phyloP scores from a whole-genome alignment of 2,329 filamentous ascomycete species.

The Trichoderma sp. region DNA sequence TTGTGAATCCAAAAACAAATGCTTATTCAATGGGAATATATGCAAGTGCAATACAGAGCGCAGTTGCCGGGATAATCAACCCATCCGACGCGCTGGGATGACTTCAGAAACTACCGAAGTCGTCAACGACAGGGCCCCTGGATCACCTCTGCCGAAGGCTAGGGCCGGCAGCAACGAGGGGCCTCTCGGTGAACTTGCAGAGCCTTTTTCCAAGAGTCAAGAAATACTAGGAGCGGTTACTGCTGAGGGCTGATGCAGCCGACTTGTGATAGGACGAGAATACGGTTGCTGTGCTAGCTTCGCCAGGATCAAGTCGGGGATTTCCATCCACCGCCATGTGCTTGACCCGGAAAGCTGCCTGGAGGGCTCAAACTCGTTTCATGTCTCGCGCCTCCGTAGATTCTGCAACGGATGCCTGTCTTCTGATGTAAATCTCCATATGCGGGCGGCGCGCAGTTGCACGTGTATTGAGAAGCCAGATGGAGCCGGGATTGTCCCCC shows the following conservation, averaged over 20 bases:
- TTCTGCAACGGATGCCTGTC: background rate
- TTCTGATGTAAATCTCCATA: conserved; percentile 12
- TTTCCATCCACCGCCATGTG: conserved; percentile 8
- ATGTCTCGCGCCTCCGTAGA: background rate
- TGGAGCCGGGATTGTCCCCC: conserved; percentile 5
- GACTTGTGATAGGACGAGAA: conserved; percentile 13
- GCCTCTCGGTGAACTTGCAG: conserved; percentile 7
- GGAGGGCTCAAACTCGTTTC: background rate
- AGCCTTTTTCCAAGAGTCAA: background rate
- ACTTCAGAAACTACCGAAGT: conserved; percentile 14
- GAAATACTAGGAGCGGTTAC: background rate
- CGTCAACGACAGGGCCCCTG: background rate
- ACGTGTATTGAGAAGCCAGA: conserved; percentile 9
- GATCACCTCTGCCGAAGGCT: background rate
- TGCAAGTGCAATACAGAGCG: background rate
- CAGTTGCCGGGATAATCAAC: conserved; percentile 1
- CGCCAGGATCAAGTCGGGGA: background rate
- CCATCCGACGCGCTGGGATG: background rate
- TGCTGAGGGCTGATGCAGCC: background rate
- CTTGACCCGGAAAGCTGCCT: background rate
- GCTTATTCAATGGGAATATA: background rate
- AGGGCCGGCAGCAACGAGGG: background rate
- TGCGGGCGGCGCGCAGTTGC: background rate
- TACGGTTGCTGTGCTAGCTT: conserved; percentile 1
- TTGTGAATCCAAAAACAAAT: too few species aligned